A percentile compares a stretch with the other conserved stretches of the same genome.
Conservation (phyloP, 2,329 filamentous ascomycete species). For the Calonectria fujianensis region DNA sequence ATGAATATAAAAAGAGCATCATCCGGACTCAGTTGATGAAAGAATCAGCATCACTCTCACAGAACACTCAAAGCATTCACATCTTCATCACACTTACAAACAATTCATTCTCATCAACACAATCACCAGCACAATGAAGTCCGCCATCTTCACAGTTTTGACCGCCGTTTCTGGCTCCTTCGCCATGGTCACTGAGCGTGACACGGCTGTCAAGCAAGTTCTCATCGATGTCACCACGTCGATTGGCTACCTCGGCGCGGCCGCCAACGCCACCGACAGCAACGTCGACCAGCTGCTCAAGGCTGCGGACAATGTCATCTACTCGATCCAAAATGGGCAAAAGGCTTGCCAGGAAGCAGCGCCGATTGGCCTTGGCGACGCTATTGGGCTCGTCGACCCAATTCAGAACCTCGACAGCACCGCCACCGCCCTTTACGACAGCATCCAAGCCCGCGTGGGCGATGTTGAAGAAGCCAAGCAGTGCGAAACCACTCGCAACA, state of each 20-base stretch:
- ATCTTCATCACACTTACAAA: background rate
- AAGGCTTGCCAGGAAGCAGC: slow-evolving; percentile 3
- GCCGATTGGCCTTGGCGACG: slow-evolving; percentile 11
- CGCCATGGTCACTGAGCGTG: slow-evolving; percentile 17
- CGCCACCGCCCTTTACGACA: background rate
- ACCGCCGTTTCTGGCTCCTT: background rate
- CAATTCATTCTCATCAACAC: background rate
- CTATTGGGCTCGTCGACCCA: background rate
- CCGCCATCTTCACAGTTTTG: background rate
- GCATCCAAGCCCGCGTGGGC: background rate
- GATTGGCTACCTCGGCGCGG: background rate
- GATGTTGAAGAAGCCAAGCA: background rate
- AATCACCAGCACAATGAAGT: background rate
- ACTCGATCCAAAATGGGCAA: background rate
- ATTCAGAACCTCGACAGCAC: slow-evolving; percentile 6
- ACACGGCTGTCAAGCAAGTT: background rate
- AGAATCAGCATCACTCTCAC: slow-evolving; percentile 20
- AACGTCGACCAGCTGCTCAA: slow-evolving; percentile 8
- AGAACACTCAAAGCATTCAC: background rate
- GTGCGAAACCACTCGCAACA: background rate
- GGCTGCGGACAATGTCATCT: background rate
- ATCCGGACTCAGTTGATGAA: background rate
- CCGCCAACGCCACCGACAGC: background rate
- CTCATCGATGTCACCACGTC: slow-evolving; percentile 5
- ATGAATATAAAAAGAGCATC: slow-evolving; percentile 7